Base-by-base conservation (phyloP, 1,284 basidiomycete species). In the Gyrodon tennesseensis region DNA sequence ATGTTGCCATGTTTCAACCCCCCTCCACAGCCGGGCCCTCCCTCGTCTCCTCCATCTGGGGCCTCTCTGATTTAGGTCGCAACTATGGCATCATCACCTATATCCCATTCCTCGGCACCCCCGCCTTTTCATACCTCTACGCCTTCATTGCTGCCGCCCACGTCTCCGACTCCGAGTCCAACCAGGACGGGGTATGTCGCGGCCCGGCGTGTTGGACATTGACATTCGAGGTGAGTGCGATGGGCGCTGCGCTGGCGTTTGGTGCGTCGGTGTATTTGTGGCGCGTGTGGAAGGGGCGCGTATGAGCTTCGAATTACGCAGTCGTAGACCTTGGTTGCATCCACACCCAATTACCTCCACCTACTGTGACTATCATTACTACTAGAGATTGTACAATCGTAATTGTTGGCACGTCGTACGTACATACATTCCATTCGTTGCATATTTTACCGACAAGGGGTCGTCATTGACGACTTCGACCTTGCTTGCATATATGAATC, bases 11-110 rank as follows among this genome's bases (percentile, higher is more conserved):
- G n/a, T n/a, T n/a, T n/a, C n/a, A n/a, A n/a, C n/a, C n/a, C 37
- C n/a, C 37, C 40, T 51, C 58, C 39, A 52, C 64, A 89, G 89
- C 11, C 90, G n/a, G n/a, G n/a, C n/a, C 91, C 4, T 86, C 88
- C 59, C 82, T 92, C 41, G 77, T 90, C 7, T 85, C 86, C 11
- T 81, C 86, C 4, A 80, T 89, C 29, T 92, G 89, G 87, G 90
- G 90, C 19, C 74, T 82, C 37, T 72, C 80, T n/a, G 83, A 90
- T 68, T 78, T 88, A 3, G 90, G 86, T 18, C 84, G 90, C 63
- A 92, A 92, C 75, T 92, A 87, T 68, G 90, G 90, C 31, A 78
- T 90, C 52, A 74, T 90, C 63, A 85, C 87, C 51, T 90, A 90
- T 67, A 85, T 89, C 0, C 86, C 89, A 12, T 89, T 92, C 75